Evolutionary conservation across 768 basidiomycete species (phyloP).

Genomic region (Clitopilus hobsonii): DNA sequence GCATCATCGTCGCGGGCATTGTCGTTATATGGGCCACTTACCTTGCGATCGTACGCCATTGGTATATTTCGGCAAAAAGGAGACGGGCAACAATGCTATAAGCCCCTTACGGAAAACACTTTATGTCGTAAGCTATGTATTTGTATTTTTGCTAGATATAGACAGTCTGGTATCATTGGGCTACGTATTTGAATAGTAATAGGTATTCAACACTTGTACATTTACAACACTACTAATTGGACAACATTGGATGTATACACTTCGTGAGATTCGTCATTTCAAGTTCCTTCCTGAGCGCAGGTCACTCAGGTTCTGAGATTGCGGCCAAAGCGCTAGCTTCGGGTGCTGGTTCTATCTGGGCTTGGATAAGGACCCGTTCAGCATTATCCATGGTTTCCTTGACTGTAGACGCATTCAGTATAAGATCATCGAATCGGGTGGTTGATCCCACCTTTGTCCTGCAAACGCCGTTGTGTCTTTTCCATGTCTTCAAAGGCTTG

Average conservation of each 20-base stretch:
- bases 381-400: slow-evolving; percentile 38
- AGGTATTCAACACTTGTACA: not conserved
- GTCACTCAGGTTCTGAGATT: no score
- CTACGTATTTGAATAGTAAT: not conserved
- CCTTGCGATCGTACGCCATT: slow-evolving; percentile 46
- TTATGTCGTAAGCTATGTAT: not conserved
- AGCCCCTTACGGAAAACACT: not conserved
- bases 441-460: slow-evolving; percentile 34
- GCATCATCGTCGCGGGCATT: slow-evolving; percentile 42
- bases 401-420: slow-evolving; percentile 19
- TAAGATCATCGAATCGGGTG: not conserved
- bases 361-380: slow-evolving; percentile 28
- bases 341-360: slow-evolving; percentile 18
- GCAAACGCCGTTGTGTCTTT: slow-evolving; percentile 33
- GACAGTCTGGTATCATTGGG: not conserved
- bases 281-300: not conserved
- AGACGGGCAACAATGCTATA: slow-evolving; percentile 15
- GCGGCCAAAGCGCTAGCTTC: not conserved
- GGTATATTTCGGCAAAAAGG: slow-evolving; percentile 59
- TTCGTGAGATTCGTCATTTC: not conserved
- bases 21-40: slow-evolving; percentile 41
- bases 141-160: not conserved
- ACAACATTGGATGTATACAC: not conserved
- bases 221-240: not conserved
- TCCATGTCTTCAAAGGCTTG: slow-evolving; percentile 38